These are phyloP conservation scores for Solanum corneliomulleri DNA, from an alignment of 257 asterid species.

Conservation along the genomic window DNA sequence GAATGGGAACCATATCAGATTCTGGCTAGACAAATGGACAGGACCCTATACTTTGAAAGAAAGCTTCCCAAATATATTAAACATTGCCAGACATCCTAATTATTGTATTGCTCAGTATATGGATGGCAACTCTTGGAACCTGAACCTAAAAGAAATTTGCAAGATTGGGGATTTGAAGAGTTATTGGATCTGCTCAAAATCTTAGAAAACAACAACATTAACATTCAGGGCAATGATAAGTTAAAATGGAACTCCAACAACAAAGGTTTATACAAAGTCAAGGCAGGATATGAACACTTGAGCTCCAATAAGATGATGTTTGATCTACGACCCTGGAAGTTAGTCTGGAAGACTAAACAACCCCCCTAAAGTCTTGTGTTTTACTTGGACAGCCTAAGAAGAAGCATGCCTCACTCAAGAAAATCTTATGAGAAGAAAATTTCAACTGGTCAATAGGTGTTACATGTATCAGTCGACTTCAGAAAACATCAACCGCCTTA, in stretches of 20 bases:
- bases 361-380: background rate
- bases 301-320: background rate
- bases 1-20: background rate
- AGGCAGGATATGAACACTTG: background rate
- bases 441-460: background rate
- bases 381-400: background rate
- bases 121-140: background rate
- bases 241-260: background rate
- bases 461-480: background rate
- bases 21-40: background rate
- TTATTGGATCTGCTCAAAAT: background rate
- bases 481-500: background rate
- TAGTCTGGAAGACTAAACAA: background rate
- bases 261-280: background rate
- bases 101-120: background rate
- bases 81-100: no score
- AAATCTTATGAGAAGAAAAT: no score
- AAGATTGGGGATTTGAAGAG: background rate
- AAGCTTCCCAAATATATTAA: no score
- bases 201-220: background rate
- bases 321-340: background rate
- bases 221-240: background rate
- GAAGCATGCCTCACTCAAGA: background rate
- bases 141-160: background rate
- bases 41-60: no score